Evolutionary conservation across 495 filamentous ascomycete species (phyloP).

Genomic region (Lepidopterella palustris): DNA sequence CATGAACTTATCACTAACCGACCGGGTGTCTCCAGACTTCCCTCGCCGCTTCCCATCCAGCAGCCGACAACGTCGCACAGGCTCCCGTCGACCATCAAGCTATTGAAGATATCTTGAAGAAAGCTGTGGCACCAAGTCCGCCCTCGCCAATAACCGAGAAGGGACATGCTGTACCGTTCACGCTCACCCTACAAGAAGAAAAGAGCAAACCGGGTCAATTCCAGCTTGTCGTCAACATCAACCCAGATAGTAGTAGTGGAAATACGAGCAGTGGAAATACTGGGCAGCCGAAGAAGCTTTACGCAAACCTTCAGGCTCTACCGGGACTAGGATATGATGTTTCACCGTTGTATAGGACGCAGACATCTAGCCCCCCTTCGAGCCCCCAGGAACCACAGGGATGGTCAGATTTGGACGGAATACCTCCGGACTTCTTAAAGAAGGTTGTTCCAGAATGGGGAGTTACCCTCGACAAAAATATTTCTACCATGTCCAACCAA

Average conservation of each 20-base stretch:
- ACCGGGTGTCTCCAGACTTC: not conserved
- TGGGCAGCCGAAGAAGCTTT: conserved; percentile 12
- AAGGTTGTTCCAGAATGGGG: conserved; percentile 27
- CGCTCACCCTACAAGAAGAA: conserved; percentile 25
- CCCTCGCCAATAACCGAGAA: conserved; percentile 21
- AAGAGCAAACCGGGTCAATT: conserved; percentile 26
- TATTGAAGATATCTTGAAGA: not conserved
- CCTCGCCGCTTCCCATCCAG: not conserved
- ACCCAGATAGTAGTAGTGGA: conserved; percentile 2
- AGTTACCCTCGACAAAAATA: conserved; percentile 14
- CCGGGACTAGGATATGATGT: conserved; percentile 25
- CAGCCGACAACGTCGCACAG: not conserved
- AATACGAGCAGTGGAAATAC: not conserved
- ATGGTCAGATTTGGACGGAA: conserved; percentile 27
- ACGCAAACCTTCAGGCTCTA: conserved; percentile 17
- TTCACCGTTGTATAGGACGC: conserved; percentile 19
- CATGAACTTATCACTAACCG: not conserved
- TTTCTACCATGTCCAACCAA: conserved; percentile 17
- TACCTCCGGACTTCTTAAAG: conserved; percentile 24
- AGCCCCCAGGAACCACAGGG: conserved; percentile 24
- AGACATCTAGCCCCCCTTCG: conserved; percentile 21
- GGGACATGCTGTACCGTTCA: conserved; percentile 22
- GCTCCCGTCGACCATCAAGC: not conserved
- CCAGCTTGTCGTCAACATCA: conserved; percentile 26
- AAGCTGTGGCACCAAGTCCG: not conserved